Evolutionary conservation across 2,329 filamentous ascomycete species (phyloP), one percentile per base, ranked within the genome.

Genomic region (Penicillium sp.): DNA sequence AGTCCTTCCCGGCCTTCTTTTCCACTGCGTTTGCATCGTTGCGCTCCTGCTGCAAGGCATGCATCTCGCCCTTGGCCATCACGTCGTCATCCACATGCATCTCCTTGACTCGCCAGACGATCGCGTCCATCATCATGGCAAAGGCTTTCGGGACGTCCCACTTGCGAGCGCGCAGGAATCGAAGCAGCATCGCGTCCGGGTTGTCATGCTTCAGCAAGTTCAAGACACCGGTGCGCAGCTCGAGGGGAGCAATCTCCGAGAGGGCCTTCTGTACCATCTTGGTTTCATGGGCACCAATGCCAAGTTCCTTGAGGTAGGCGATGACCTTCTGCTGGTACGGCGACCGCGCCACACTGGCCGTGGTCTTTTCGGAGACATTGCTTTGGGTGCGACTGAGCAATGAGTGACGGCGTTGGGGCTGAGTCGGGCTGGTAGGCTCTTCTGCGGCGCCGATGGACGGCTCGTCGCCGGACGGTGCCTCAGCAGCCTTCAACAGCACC

Each of bases 121-220:
- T 90, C 0, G 94, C 94, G 2, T 90, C 90, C 47, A 97, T 84
- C 76, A 96, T 82, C 94, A 98, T 98, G 63, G 95, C 84, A 35
- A 97, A 83, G 1, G 94, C 93, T 74, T 91, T 91, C 47, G 95
- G 88, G 4, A 96, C 88, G 70, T 98, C 91, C 94, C 94, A 98
- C 76, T 96, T 96, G 43, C 92, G 84, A 22, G 92, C 92, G 51
- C 92, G 83, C 53, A 96, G 80, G 74, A 95, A 96, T 41, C 92
- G 87, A 53, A 96, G 79, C 17, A 93, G 79, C 31, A 96, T 80
- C 0, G 88, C 90, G 76, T 98, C 95, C 0, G 94, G 94, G 72
- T 97, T 87, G 70, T 98, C 94, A 71, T 94, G 89, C 80, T 97
- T 98, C 60, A 93, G 85, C 38, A 17, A 52, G 22, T 15, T 60